phyloP scores from a whole-genome alignment of 2,329 filamentous ascomycete species.

The Cryphonectria nitschkei region DNA sequence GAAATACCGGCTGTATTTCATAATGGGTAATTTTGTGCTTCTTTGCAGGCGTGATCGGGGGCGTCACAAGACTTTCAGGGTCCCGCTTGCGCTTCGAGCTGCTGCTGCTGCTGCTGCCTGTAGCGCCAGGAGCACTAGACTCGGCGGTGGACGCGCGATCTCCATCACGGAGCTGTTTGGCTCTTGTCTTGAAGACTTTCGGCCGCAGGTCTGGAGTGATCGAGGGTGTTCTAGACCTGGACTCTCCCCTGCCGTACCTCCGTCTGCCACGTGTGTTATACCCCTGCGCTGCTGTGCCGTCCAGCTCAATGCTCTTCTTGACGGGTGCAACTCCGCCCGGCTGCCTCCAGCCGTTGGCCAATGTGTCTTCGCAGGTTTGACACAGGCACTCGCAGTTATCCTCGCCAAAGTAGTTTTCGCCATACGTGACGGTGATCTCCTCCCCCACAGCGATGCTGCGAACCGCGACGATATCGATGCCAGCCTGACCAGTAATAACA shows the following conservation, averaged over 20 bases:
- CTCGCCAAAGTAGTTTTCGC: conserved; percentile 93
- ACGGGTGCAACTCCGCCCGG: conserved; percentile 51
- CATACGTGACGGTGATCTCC: conserved; percentile 95
- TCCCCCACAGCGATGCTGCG: conserved; percentile 84
- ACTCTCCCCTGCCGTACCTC: conserved; percentile 53
- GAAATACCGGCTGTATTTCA: conserved; percentile 36
- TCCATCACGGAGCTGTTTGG: conserved; percentile 37
- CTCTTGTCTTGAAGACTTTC: conserved; percentile 47
- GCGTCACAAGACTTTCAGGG: conserved; percentile 52
- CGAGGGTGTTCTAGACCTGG: conserved; percentile 60
- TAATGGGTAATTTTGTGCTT: conserved; percentile 45
- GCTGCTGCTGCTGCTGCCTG: conserved; percentile 14
- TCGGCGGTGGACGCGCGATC: conserved; percentile 42
- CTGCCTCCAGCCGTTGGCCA: conserved; percentile 81
- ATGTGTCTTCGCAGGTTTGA: conserved; percentile 75
- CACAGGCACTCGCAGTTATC: conserved; percentile 96
- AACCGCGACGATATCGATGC: conserved; percentile 87
- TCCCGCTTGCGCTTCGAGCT: conserved; percentile 48
- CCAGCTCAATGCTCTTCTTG: conserved; percentile 58
- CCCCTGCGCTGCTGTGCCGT: conserved; percentile 44
- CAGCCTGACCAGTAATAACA: conserved; percentile 79
- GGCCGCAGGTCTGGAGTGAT: conserved; percentile 60
- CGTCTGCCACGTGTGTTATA: conserved; percentile 62
- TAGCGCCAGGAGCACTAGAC: conserved; percentile 37
- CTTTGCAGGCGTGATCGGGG: conserved; percentile 60